phyloP scores from a whole-genome alignment of 2,329 filamentous ascomycete species.

The Curvularia eragrostidis region DNA sequence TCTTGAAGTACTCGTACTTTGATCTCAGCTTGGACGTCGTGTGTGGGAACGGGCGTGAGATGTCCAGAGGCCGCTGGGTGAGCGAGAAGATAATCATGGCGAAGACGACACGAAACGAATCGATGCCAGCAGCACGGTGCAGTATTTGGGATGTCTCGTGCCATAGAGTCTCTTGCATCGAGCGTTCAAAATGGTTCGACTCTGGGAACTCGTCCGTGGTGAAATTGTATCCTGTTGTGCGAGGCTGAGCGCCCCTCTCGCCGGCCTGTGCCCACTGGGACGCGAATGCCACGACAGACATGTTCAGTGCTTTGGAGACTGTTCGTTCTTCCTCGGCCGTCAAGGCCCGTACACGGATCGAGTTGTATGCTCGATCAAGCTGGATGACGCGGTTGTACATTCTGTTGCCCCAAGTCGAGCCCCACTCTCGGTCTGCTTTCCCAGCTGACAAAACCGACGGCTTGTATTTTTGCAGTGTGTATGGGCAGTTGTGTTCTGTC shows the following conservation, averaged over 20 bases:
- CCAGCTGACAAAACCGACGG: constrained; percentile 31
- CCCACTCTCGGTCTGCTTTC: constrained; percentile 52
- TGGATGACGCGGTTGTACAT: constrained; percentile 58
- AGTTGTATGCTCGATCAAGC: constrained; percentile 50
- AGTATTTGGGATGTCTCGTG: constrained; percentile 50
- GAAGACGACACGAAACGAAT: constrained; percentile 54
- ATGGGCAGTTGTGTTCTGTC: constrained; percentile 61
- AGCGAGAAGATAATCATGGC: constrained; percentile 55
- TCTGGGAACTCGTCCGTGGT: constrained; percentile 5
- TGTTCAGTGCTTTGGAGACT: constrained; percentile 55
- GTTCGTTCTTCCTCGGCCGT: constrained; percentile 48
- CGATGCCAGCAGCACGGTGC: constrained; percentile 46
- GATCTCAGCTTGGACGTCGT: neutral
- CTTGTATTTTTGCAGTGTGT: constrained; percentile 39
- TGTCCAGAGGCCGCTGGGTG: constrained; percentile 49
- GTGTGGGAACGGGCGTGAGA: neutral
- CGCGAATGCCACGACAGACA: constrained; percentile 60
- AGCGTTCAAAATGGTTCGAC: constrained; percentile 41
- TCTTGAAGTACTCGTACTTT: constrained; percentile 13
- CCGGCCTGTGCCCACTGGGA: constrained; percentile 55
- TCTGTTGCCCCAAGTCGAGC: constrained; percentile 45
- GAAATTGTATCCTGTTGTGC: constrained; percentile 26
- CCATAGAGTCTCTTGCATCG: constrained; percentile 51
- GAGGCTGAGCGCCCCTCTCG: constrained; percentile 24
- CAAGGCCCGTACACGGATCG: constrained; percentile 48